Evolutionary conservation across 768 basidiomycete genomes (phyloP), one percentile per base, ranked within the genome.

Genomic region (Boletus pseudo-olivaceus): DNA sequence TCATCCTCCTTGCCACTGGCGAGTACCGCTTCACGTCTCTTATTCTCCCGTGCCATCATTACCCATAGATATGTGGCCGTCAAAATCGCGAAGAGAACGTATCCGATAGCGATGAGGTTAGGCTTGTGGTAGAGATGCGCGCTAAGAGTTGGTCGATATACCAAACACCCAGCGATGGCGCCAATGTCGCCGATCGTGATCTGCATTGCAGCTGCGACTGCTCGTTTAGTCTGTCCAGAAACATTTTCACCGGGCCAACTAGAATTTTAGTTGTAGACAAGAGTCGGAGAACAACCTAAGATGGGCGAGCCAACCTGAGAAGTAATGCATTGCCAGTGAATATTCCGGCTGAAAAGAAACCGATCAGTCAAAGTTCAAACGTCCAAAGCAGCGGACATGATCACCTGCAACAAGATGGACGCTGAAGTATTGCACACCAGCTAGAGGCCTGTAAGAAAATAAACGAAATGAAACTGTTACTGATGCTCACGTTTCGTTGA

Each of bases 161-260:
- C 72, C 51, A 83, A 69, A 46, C 80, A 75, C 70, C 76, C 83
- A 43, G 77, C 76, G 39, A 84, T 79, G 17, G 83, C 82, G 3
- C 82, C 84, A 34, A 82, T 70, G 56, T 85, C 81, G 12, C 82
- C 82, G 11, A 85, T 77, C 9, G 79, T 80, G 45, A 87, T 84
- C 62, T 85, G 85, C 76, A 82, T 77, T 1, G 81, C 84, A 4
- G 83, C 75, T 1, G 80, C 81, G 2, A 83, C 75, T 0, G 84
- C 83, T 12, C 84, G 77, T 63, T 85, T 85, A 4, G 83, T 85
- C 59, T 85, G 84, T 11, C 79, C 81, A 12, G 82, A 82, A n/a
- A 87, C 82, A 57, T 85, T 85, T 66, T 86, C 84, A 17, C 79
- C 75, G 1, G 83, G 82, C 81, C 84, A 85, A 50, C 78, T 66